phyloP scores from a whole-genome alignment of 768 basidiomycete genomes.

The Suillus tomentosus region DNA sequence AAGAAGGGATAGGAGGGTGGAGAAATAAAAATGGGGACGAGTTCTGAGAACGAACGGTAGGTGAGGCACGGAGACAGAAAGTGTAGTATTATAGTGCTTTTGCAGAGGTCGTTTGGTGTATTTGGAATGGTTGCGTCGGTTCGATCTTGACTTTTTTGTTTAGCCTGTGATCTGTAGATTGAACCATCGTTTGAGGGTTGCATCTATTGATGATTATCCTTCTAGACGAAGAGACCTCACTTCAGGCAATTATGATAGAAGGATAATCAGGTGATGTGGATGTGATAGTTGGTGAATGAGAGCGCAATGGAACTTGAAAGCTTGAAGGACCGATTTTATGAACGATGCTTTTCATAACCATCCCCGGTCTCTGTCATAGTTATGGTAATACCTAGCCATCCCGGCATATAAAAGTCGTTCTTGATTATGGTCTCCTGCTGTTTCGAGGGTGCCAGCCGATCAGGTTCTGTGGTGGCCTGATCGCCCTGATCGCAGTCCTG shows the following conservation, averaged over 20 bases:
- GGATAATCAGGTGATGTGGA: neutral
- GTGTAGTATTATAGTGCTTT: conserved; percentile 10
- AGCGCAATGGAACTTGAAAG: neutral
- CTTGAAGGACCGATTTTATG: neutral
- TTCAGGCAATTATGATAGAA: neutral
- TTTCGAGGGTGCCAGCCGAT: too few relatives aligned
- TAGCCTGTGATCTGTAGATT: neutral
- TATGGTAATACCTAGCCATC: neutral
- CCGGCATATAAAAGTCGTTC: too few relatives aligned
- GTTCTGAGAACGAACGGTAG: too few relatives aligned
- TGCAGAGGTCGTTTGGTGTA: conserved; percentile 6
- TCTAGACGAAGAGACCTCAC: neutral
- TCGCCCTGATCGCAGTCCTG: too few relatives aligned
- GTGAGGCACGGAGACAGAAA: too few relatives aligned
- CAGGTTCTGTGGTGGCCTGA: too few relatives aligned
- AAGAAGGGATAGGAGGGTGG: too few relatives aligned
- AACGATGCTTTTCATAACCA: neutral
- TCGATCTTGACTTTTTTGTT: neutral
- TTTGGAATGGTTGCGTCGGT: neutral
- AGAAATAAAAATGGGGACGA: too few relatives aligned
- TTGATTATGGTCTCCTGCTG: too few relatives aligned
- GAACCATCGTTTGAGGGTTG: neutral
- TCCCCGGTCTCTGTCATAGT: neutral
- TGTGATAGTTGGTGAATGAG: neutral
- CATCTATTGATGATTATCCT: neutral